Evolutionary conservation across 805 yeast species (phyloP).

Genomic region (Saccharomycodes ludwigii): DNA sequence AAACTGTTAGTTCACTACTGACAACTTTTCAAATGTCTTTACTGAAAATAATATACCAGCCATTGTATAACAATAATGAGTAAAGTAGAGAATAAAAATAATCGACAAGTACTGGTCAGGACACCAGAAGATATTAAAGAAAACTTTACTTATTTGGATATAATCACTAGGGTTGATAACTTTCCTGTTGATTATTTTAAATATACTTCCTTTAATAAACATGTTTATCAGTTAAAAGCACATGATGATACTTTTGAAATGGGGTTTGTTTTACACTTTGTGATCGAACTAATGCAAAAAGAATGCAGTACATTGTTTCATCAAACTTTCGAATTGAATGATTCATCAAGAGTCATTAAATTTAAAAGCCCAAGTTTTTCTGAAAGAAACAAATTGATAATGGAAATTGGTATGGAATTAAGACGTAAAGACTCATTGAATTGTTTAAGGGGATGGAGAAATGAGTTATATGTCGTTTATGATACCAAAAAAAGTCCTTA

Average conservation of each 20-base stretch:
- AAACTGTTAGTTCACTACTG: too few species aligned
- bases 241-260: conserved; percentile 25
- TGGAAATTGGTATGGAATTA: conserved; percentile 30
- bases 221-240: conserved; percentile 24
- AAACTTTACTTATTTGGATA: conserved; percentile 15
- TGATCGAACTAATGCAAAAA: conserved; percentile 22
- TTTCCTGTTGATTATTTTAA: conserved; percentile 15
- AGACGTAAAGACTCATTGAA: conserved; percentile 24
- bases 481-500: conserved; percentile 45
- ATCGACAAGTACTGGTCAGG: conserved; percentile 15
- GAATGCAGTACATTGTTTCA: conserved; percentile 8
- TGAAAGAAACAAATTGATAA: conserved; percentile 24
- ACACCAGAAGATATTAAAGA: conserved; percentile 12
- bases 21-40: too few species aligned
- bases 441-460: conserved; percentile 63
- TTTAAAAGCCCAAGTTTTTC: conserved; percentile 21
- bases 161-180: conserved; percentile 18
- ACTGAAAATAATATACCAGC: too few species aligned
- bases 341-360: conserved; percentile 19
- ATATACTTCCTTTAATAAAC: conserved; percentile 11
- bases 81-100: conserved; percentile 8
- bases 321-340: conserved; percentile 18
- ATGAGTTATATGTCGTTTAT: conserved; percentile 69
- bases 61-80: conserved; percentile 13
- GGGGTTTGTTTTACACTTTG: conserved; percentile 28